Percentiles rank a stretch among this genome's conserved stretches.
Evolutionary conservation across 75 land plant genomes (phyloP).

Genomic region (Ceratopteris richardii): DNA sequence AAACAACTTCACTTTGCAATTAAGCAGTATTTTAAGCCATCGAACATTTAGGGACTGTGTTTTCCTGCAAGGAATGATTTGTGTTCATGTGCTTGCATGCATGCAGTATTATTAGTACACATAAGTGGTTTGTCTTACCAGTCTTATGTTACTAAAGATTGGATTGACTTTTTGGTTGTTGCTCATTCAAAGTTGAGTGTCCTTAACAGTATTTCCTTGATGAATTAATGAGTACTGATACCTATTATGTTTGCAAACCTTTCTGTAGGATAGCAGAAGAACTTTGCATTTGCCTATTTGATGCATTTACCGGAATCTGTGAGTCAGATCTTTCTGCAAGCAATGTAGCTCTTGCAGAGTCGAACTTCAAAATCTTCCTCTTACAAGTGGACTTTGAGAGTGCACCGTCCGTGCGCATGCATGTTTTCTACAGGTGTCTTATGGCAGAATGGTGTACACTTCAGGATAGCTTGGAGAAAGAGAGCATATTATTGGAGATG

Average conservation of each 20-base stretch:
- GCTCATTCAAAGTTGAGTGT: too few relatives aligned
- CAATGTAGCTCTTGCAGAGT: slow-evolving; percentile 2
- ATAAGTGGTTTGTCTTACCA: too few relatives aligned
- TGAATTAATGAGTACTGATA: not conserved
- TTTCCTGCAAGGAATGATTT: too few relatives aligned
- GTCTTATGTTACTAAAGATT: too few relatives aligned
- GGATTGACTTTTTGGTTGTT: too few relatives aligned
- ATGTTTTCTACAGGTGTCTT: slow-evolving; percentile 2
- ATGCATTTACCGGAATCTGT: slow-evolving; percentile 3
- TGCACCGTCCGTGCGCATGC: slow-evolving; percentile 3
- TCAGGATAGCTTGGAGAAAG: not conserved
- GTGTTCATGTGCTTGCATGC: too few relatives aligned
- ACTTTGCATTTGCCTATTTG: slow-evolving; percentile 11
- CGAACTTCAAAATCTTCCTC: slow-evolving; percentile 11
- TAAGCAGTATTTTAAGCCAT: not conserved
- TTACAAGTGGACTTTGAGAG: slow-evolving; percentile 6
- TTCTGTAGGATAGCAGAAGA: slow-evolving; percentile 16
- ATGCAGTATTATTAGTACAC: too few relatives aligned
- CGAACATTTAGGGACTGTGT: too few relatives aligned
- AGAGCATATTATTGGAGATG: not conserved
- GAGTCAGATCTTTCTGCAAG: not conserved
- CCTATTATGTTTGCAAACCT: not conserved
- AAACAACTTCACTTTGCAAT: not conserved
- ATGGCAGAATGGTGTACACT: slow-evolving; percentile 3
- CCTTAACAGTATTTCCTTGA: too few relatives aligned